Base-by-base conservation (phyloP, 257 asterid species). In the Scutellaria barbata region DNA sequence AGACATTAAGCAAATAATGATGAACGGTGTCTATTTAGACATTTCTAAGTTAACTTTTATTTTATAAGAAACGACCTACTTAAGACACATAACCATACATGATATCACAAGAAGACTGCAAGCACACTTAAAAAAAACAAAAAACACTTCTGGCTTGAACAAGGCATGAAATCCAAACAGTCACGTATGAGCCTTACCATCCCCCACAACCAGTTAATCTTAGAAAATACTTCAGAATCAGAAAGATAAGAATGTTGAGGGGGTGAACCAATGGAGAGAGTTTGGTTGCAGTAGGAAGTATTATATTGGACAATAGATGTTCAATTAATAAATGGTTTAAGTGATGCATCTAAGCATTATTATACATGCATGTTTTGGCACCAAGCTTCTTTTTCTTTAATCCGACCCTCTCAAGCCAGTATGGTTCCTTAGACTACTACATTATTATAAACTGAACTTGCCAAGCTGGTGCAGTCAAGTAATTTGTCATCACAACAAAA, bases 1-100 rank as follows among this genome's bases (percentile, higher is more conserved):
- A 66, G 47, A 61, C 18, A 63, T 50, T 5, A 8, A 75, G 73
- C 56, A 68, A 37, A 63, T 10, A 30, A 43, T 71, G 69, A 46
- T 10, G 51, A 47, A 11, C 16, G 8, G 17, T 22, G 17, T 22
- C 67, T n/a, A 40, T 68, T 58, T 42, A 51, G 11, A 67, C 17
- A 20, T 61, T 47, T 69, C 66, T 61, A 64, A 50, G 69, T 69
- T 63, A 56, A 30, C 35, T 30, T 30, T 30, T 30, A 3, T 30
- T 30, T 30, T 30, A 30, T 30, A 30, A 30, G 35, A 30, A 30
- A 30, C 35, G 35, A 30, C 35, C 35, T 30, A 30, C 35, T 2
- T 30, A 30, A 40, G 71, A 53, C 57, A 68, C 16, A 47, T 51
- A 61, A 68, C 43, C 68, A 72, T 42, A 11, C 0, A 7, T 11